Conservation (phyloP, 2,329 filamentous ascomycete species). For the Fusarium sp. region DNA sequence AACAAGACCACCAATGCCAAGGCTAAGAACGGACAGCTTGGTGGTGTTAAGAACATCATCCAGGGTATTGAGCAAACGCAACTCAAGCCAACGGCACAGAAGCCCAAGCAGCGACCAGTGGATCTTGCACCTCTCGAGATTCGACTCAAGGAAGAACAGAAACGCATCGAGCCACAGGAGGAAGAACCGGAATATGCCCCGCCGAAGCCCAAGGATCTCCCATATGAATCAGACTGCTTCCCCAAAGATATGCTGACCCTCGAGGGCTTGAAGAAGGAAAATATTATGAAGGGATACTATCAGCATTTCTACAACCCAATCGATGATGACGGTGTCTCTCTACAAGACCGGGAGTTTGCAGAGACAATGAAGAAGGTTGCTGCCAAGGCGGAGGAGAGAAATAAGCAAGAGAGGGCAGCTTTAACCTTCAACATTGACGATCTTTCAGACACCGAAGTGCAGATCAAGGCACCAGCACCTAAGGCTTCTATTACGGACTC, state of each 20-base stretch:
- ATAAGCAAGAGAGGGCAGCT: slow-evolving; percentile 71
- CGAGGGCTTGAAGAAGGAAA: slow-evolving; percentile 64
- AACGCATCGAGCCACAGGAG: slow-evolving; percentile 48
- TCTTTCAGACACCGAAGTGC: slow-evolving; percentile 54
- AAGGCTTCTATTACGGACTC: slow-evolving; percentile 2
- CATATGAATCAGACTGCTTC: slow-evolving; percentile 75
- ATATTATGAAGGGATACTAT: slow-evolving; percentile 69
- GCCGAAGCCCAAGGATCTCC: slow-evolving; percentile 70
- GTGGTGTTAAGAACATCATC: slow-evolving; percentile 66
- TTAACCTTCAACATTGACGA: slow-evolving; percentile 65
- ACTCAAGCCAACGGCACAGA: slow-evolving; percentile 66
- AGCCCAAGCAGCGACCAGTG: slow-evolving; percentile 64
- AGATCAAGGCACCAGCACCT: background rate
- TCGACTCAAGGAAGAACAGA: slow-evolving; percentile 65
- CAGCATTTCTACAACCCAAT: slow-evolving; percentile 67
- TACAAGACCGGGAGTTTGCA: slow-evolving; percentile 67
- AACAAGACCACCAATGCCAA: slow-evolving; percentile 98
- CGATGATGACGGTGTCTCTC: slow-evolving; percentile 72
- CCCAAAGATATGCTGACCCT: slow-evolving; percentile 65
- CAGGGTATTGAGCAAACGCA: slow-evolving; percentile 70
- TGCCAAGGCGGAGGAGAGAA: slow-evolving; percentile 69
- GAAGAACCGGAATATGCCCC: slow-evolving; percentile 92
- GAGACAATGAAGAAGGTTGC: slow-evolving; percentile 59
- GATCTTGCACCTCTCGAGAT: slow-evolving; percentile 66
- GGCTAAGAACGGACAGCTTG: slow-evolving; percentile 71